Conservation (phyloP, 177 flowering plant genomes). For the Vitis hybrid region DNA sequence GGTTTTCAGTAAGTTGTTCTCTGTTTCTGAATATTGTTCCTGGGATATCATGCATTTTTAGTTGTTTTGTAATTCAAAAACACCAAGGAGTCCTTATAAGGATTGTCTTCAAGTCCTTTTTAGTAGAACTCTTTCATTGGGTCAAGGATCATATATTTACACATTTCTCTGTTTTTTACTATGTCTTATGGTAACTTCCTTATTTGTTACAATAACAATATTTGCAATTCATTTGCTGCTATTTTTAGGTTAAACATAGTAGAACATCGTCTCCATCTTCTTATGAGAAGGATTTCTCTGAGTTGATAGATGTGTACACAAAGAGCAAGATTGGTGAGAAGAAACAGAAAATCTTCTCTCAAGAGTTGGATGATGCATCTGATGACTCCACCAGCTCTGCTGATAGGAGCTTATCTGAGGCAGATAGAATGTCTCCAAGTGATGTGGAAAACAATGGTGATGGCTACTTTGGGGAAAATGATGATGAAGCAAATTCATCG, state of each 20-base stretch:
- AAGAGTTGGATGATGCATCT: constrained; percentile 30
- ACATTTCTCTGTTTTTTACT: not conserved
- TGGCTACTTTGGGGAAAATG: constrained; percentile 26
- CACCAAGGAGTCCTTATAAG: too few species aligned
- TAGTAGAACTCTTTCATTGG: too few species aligned
- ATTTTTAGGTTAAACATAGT: constrained; percentile 77
- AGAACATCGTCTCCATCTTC: constrained; percentile 58
- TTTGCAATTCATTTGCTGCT: not conserved
- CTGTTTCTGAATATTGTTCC: constrained; percentile 6
- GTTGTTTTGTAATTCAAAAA: not conserved
- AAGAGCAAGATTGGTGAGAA: constrained; percentile 22
- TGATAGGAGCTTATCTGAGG: constrained; percentile 28
- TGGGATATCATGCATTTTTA: not conserved
- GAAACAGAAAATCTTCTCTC: constrained; percentile 10
- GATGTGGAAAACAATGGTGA: constrained; percentile 26
- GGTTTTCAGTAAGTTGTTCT: constrained; percentile 70
- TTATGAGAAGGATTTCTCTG: constrained; percentile 61
- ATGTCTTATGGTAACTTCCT: not conserved
- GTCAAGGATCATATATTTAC: too few species aligned
- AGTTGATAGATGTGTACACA: constrained; percentile 53
- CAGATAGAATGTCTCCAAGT: constrained; percentile 18
- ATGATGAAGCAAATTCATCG: constrained; percentile 26
- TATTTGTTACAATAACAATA: not conserved
- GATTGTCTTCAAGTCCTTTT: too few species aligned
- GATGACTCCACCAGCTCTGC: constrained; percentile 24